Evolutionary conservation across 257 asterid species (phyloP), one percentile per base, ranked within the genome.

Genomic region (Penstemon davidsonii): DNA sequence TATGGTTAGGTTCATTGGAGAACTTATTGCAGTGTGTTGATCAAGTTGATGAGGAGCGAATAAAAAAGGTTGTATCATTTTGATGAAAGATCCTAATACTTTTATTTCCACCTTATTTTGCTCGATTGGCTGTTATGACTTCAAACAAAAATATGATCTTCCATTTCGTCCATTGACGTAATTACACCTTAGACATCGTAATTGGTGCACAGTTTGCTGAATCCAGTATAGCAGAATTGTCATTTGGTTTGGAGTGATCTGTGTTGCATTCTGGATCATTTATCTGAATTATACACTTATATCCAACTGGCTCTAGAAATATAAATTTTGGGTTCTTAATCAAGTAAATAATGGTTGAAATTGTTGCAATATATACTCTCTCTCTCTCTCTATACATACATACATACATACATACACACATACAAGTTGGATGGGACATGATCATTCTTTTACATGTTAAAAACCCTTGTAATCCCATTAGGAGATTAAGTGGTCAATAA

Each of bases 11-110:
- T 59, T 78, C 97, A 46, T 65, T 93, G 84, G 99, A 93, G 80
- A 90, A 88, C 80, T 78, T 90, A 78, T 83, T 93, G 84, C 81
- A 80, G 66, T 72, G 86, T 72, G 83, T 85, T 68, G 96, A 93
- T 57, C 93, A 85, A 80, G 94, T 93, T 64, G 85, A 77, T 7
- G 89, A 84, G 72, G 96, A 84, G 73, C 82, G 89, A 74, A 89
- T 93, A 55, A 85, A 78, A 75, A 82, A 93, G 97, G 98, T 56
- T 64, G 72, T 58, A 64, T 65, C 73, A 19, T 72, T 55, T n/a
- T 54, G 43, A 12, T 11, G 58, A 58, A 15, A 60, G 38, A 55
- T 74, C 70, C 55, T 44, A 63, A 40, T 49, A 61, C 52, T 13
- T 70, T 46, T 59, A n/a, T 66, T 64, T 37, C 25, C 54, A 37